These are phyloP conservation scores for Amanita exitialis DNA, from an alignment of 768 basidiomycete species.

Conservation along the genomic window DNA sequence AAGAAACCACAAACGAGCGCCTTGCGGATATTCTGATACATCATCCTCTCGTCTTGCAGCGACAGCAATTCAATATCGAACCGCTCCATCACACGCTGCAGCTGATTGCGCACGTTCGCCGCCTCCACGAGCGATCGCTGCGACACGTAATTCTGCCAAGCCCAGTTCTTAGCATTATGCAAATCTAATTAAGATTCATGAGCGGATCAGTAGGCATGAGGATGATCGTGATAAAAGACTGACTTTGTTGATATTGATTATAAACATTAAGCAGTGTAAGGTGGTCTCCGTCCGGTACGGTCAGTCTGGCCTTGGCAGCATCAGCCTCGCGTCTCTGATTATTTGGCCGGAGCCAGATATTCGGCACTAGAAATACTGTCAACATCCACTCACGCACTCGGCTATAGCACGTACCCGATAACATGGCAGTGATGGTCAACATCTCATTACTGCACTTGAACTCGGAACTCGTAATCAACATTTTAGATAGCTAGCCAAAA, in stretches of 20 bases:
- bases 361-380: constrained; percentile 50
- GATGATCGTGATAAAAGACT: constrained; percentile 14
- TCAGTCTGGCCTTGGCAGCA: constrained; percentile 77
- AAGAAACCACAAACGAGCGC: constrained; percentile 91
- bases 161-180: constrained; percentile 69
- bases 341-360: constrained; percentile 87
- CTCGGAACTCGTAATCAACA: constrained; percentile 90
- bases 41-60: constrained; percentile 56
- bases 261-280: constrained; percentile 91
- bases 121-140: constrained; percentile 44
- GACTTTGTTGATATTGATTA: constrained; percentile 82
- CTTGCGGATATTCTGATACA: constrained; percentile 67
- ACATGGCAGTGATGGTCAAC: constrained; percentile 90
- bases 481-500: constrained; percentile 64
- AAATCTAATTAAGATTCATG: constrained; percentile 34
- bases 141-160: constrained; percentile 85
- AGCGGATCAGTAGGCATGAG: background rate
- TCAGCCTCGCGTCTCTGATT: constrained; percentile 87
- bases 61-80: constrained; percentile 73
- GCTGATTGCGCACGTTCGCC: constrained; percentile 85
- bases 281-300: constrained; percentile 94
- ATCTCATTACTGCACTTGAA: constrained; percentile 96
- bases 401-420: constrained; percentile 54
- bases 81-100: constrained; percentile 87
- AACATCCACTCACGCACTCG: background rate